phyloP scores from a whole-genome alignment of 257 asterid species.

The Gardenia jasminoides region DNA sequence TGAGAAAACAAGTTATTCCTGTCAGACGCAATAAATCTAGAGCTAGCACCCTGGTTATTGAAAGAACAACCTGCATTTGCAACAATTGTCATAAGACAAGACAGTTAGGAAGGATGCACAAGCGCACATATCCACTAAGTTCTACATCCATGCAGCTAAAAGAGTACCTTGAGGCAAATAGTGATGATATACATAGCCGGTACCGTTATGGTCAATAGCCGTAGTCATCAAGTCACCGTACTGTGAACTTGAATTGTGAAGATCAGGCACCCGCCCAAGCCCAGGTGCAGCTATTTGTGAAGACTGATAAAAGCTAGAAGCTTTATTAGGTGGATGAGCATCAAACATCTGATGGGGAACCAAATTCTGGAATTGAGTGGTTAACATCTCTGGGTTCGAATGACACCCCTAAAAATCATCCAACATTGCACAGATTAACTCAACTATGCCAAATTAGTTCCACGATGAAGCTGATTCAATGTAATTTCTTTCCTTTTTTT shows the following conservation, averaged over 20 bases:
- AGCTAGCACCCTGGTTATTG: constrained; percentile 12
- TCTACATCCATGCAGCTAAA: constrained; percentile 1
- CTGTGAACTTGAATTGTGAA: constrained; percentile 13
- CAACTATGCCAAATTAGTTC: not conserved
- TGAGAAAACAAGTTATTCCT: constrained; percentile 27
- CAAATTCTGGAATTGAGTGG: constrained; percentile 2
- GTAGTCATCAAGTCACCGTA: constrained; percentile 20
- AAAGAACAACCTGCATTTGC: constrained; percentile 28
- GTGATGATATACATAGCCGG: constrained; percentile 17
- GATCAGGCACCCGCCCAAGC: constrained; percentile 14
- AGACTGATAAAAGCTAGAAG: not conserved
- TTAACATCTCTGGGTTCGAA: not conserved
- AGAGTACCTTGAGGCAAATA: constrained; percentile 23
- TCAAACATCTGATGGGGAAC: not conserved
- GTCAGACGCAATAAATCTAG: constrained; percentile 20
- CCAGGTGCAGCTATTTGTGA: constrained; percentile 5
- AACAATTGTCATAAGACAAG: not conserved
- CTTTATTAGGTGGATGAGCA: not conserved
- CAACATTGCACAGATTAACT: not conserved
- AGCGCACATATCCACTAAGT: not conserved
- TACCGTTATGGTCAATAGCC: constrained; percentile 11
- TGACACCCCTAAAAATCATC: constrained; percentile 1
- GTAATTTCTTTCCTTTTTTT: not conserved
- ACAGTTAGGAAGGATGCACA: constrained; percentile 11
- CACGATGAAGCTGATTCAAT: not conserved